Conservation (phyloP, 2,329 filamentous ascomycete species). For the Ophiostoma populinum region DNA sequence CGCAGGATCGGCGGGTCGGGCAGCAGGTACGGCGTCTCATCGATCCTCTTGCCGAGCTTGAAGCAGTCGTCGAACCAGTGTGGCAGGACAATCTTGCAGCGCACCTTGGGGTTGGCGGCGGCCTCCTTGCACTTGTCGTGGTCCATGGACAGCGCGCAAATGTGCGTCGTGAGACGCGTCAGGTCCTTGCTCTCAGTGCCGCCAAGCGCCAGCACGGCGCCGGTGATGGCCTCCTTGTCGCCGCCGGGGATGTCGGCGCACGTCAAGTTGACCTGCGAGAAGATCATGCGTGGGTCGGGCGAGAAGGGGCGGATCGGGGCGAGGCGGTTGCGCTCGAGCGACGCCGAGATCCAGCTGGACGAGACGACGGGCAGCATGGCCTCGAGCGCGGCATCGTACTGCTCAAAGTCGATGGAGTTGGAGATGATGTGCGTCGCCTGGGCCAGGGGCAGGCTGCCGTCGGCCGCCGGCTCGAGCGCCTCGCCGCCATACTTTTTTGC, state of each 20-base stretch:
- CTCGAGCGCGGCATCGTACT: slow-evolving; percentile 59
- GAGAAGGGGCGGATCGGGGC: slow-evolving; percentile 71
- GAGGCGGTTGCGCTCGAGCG: slow-evolving; percentile 49
- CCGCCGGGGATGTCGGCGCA: slow-evolving; percentile 70
- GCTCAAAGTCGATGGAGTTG: slow-evolving; percentile 77
- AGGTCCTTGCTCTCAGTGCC: slow-evolving; percentile 61
- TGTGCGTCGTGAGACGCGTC: slow-evolving; percentile 64
- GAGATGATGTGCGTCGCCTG: slow-evolving; percentile 41
- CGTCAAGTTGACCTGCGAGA: slow-evolving; percentile 67
- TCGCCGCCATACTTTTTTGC: slow-evolving; percentile 32
- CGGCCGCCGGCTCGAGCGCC: slow-evolving; percentile 27
- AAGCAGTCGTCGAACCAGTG: slow-evolving; percentile 98
- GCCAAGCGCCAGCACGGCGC: slow-evolving; percentile 76
- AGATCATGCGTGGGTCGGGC: slow-evolving; percentile 79
- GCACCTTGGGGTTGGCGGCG: slow-evolving; percentile 39
- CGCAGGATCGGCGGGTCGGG: slow-evolving; percentile 75
- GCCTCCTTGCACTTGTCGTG: slow-evolving; percentile 53
- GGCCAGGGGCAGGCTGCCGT: slow-evolving; percentile 30
- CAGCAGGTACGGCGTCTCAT: slow-evolving; percentile 69
- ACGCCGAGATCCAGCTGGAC: slow-evolving; percentile 61
- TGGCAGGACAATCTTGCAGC: slow-evolving; percentile 72
- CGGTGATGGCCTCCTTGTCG: slow-evolving; percentile 84
- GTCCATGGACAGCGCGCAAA: slow-evolving; percentile 66
- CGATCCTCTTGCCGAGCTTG: slow-evolving; percentile 78
- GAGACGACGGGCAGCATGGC: slow-evolving; percentile 72